Conservation (phyloP, 352 stramenopile species). For the Pythium angustatum region DNA sequence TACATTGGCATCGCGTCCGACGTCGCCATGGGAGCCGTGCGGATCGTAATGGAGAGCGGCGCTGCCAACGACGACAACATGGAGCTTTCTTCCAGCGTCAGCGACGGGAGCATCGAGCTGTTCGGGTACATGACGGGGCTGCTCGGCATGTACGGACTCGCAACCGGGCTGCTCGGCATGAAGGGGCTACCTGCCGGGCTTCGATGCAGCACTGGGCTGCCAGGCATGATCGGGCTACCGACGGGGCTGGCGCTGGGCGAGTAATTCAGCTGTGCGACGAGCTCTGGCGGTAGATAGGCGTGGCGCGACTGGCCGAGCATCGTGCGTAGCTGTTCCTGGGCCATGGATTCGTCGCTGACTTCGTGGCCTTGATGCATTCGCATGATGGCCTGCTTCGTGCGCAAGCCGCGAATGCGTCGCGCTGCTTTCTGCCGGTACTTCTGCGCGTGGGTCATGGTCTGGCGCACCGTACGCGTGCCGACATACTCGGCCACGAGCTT, state of each 20-base stretch:
- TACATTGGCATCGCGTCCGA: conserved; percentile 21
- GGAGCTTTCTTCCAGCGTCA: conserved; percentile 10
- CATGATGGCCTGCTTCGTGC: conserved; percentile 75
- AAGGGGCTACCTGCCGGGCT: conserved; percentile 3
- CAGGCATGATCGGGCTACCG: conserved; percentile 18
- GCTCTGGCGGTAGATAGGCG: conserved; percentile 21
- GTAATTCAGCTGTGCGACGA: conserved; percentile 14
- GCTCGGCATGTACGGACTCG: conserved; percentile 20
- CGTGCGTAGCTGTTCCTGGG: conserved; percentile 56
- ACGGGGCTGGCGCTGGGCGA: conserved; percentile 18
- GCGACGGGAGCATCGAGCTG: conserved; percentile 10
- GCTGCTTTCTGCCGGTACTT: conserved; percentile 72
- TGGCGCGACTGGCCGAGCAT: conserved; percentile 32
- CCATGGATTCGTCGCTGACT: conserved; percentile 63
- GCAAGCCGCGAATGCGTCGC: conserved; percentile 54
- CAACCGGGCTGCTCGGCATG: conserved; percentile 12
- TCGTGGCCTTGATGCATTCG: conserved; percentile 67
- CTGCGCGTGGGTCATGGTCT: conserved; percentile 78
- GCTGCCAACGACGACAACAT: conserved; percentile 10
- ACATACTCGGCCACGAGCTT: conserved; percentile 67
- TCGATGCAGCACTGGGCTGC: conserved; percentile 13
- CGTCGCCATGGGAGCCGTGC: conserved; percentile 11
- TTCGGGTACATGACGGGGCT: conserved; percentile 22
- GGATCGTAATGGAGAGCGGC: conserved; percentile 24
- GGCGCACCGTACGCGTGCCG: conserved; percentile 64